These are phyloP conservation scores for Setaria italica DNA, from an alignment of 202 grass and related monocot genomes.

Conservation along the genomic window DNA sequence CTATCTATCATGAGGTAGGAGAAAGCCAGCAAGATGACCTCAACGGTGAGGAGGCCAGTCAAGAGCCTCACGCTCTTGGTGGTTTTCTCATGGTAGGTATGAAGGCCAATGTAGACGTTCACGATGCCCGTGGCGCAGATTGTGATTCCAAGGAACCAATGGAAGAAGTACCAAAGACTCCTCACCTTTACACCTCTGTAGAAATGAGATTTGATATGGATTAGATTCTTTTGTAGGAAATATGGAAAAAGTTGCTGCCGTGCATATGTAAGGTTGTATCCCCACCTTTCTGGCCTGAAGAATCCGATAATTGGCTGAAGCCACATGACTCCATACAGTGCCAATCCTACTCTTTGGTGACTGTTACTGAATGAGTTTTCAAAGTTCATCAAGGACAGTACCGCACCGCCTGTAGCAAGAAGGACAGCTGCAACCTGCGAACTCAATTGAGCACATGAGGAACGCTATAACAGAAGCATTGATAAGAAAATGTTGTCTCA, in stretches of 20 bases:
- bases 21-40: conserved; percentile 74
- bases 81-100: conserved; percentile 79
- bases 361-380: conserved; percentile 93
- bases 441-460: background rate
- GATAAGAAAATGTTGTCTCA: background rate
- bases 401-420: conserved; percentile 73
- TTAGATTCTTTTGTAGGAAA: background rate
- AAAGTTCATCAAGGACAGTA: conserved; percentile 79
- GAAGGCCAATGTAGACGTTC: conserved; percentile 88
- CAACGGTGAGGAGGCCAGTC: conserved; percentile 77
- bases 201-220: conserved; percentile 21
- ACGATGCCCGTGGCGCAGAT: conserved; percentile 64
- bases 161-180: conserved; percentile 82
- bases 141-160: conserved; percentile 72
- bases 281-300: conserved; percentile 83
- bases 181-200: conserved; percentile 73
- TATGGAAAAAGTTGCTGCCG: background rate
- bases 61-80: conserved; percentile 69
- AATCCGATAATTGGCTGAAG: conserved; percentile 87
- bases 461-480: background rate
- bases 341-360: conserved; percentile 87
- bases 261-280: background rate
- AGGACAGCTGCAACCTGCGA: conserved; percentile 73
- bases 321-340: conserved; percentile 80
- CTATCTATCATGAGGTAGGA: conserved; percentile 85